These are phyloP conservation scores for Fragosphaeria purpurea DNA, from an alignment of 2,329 filamentous ascomycete genomes.

Conservation along the genomic window DNA sequence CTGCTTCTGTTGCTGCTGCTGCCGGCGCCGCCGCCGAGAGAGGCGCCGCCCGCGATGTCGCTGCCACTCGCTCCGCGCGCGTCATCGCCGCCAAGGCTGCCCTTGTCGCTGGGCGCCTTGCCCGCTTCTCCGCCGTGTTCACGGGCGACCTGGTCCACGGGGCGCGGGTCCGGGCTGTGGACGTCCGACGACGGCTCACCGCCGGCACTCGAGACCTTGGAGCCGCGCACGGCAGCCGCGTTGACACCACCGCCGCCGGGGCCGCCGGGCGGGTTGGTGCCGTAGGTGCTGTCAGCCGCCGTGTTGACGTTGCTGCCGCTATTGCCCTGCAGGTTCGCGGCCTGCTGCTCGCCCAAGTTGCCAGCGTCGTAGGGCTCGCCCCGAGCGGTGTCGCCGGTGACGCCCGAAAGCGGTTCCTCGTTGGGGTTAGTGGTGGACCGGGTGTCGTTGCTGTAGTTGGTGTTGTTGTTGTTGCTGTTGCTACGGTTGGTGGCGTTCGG, in stretches of 20 bases:
- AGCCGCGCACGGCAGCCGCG: constrained; percentile 8
- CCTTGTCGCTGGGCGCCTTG: background rate
- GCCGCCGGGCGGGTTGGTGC: background rate
- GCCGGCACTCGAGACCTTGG: constrained; percentile 2
- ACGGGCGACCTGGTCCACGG: constrained; percentile 27
- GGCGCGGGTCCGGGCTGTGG: constrained; percentile 33
- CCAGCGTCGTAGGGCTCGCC: constrained; percentile 72
- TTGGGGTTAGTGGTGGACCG: constrained; percentile 21
- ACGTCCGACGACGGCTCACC: constrained; percentile 19
- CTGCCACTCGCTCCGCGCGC: background rate
- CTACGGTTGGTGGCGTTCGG: too few species aligned
- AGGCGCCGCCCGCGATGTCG: background rate
- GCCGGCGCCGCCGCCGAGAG: background rate
- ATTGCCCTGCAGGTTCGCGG: background rate
- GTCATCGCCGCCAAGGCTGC: background rate
- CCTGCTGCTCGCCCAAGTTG: constrained; percentile 34
- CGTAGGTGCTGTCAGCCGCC: background rate
- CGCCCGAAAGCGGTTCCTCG: constrained; percentile 62
- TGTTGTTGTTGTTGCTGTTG: constrained; percentile 24
- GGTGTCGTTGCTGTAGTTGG: background rate
- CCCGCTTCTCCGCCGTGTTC: constrained; percentile 23
- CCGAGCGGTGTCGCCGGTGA: constrained; percentile 53
- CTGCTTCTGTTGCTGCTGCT: background rate
- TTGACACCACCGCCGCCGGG: background rate
- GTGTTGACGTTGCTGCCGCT: too few species aligned